Conservation (phyloP, 73 alveolate species). For the Symbiodinium pilosum region DNA sequence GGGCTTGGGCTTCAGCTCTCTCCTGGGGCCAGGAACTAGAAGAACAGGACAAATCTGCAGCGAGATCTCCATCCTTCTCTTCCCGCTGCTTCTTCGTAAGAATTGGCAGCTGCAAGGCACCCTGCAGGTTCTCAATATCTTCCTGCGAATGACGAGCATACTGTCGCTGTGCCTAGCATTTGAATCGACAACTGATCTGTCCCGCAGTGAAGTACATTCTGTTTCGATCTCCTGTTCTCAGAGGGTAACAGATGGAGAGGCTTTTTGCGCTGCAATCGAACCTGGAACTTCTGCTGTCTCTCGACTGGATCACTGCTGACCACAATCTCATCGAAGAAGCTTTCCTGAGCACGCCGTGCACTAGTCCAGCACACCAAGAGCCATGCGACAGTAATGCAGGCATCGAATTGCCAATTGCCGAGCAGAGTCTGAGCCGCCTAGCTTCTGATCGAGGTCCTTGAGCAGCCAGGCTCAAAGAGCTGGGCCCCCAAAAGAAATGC, state of each 20-base stretch:
- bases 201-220: slow-evolving; percentile 48
- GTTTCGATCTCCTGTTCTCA: slow-evolving; percentile 36
- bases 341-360: background rate
- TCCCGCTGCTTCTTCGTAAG: background rate
- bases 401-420: background rate
- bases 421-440: background rate
- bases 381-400: background rate
- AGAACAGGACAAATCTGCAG: background rate
- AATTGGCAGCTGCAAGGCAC: background rate
- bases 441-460: background rate
- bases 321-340: slow-evolving; percentile 43
- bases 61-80: background rate
- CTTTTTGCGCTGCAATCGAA: too few relatives aligned
- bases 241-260: background rate
- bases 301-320: slow-evolving; percentile 69
- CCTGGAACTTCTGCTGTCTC: slow-evolving; percentile 56
- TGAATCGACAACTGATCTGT: background rate
- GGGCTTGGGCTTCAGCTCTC: background rate
- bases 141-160: background rate
- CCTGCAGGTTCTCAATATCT: background rate
- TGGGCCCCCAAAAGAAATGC: background rate
- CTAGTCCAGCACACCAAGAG: background rate
- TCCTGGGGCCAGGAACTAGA: background rate
- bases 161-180: background rate
- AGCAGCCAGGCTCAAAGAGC: background rate